These are phyloP conservation scores for Diddensiella caesifluorescens DNA, from an alignment of 805 yeast genomes.

Conservation along the genomic window DNA sequence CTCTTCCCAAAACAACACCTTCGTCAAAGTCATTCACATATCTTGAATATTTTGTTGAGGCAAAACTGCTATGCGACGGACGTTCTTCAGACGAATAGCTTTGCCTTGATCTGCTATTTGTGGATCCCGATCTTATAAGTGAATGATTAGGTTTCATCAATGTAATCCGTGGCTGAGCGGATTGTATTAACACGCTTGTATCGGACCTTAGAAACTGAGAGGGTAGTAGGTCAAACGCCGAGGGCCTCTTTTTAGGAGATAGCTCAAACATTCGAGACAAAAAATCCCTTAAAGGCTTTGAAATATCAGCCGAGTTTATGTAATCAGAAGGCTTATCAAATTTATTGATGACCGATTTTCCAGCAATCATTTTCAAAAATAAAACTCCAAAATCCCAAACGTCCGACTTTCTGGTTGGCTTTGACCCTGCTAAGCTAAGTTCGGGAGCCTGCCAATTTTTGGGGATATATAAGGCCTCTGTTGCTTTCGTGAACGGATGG, in stretches of 20 bases:
- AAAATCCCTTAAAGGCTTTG: constrained; percentile 61
- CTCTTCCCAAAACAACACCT: constrained; percentile 82
- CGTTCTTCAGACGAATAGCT: not conserved
- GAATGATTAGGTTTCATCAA: not conserved
- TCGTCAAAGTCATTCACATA: constrained; percentile 94
- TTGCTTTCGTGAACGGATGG: constrained; percentile 27
- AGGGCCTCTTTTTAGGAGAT: constrained; percentile 65
- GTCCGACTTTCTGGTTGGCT: constrained; percentile 76
- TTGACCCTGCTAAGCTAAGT: constrained; percentile 35
- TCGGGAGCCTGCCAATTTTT: constrained; percentile 79
- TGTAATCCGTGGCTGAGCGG: not conserved
- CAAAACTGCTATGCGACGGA: not conserved
- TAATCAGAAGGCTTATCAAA: constrained; percentile 62
- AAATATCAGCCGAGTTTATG: constrained; percentile 42
- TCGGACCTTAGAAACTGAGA: constrained; percentile 69
- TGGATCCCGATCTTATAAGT: not conserved
- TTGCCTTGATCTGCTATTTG: not conserved
- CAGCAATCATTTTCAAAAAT: constrained; percentile 60
- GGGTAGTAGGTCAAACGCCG: constrained; percentile 80
- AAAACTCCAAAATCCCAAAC: constrained; percentile 89
- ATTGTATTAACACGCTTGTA: not conserved
- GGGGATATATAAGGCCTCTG: constrained; percentile 10
- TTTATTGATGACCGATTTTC: constrained; percentile 49
- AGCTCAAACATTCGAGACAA: constrained; percentile 58
- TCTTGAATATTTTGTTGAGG: constrained; percentile 43